Base-by-base conservation (phyloP, 2,329 filamentous ascomycete species). In the Penicillium paneum region DNA sequence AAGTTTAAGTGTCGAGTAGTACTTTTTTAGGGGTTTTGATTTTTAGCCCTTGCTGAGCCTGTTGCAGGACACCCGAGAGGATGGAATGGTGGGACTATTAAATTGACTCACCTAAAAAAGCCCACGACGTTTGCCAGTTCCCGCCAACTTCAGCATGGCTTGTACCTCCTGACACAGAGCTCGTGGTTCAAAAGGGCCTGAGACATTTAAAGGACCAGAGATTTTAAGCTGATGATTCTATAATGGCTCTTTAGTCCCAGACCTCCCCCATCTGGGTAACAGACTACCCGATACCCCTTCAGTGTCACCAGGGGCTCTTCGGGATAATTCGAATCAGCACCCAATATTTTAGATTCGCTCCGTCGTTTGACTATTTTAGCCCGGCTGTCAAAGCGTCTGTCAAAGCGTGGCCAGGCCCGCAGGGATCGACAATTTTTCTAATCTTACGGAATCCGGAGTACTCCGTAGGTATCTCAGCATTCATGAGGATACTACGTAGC, bases 331-430 rank as follows among this genome's bases (percentile, higher is more conserved):
- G 12, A 8, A 47, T 17, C 24, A 5, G 6, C 21, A 17, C 39
- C 1, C 24, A 45, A 38, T 19, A 17, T 17, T 36, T 28, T 39
- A 44, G 39, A 32, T 50, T 40, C 29, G 24, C 39, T 45, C 54
- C 45, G 52, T 54, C 42, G 58, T 61, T 63, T 61, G 57, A 58
- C 49, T 13, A 50, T 31, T 26, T 40, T 43, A 45, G 40, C 42
- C 19, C n/a, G 21, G 49, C 21, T 38, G n/a, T 43, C 49, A 42
- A 53, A 53, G 49, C 54, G 49, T 53, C 21, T 38, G n/a, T 43
- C 49, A 42, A 53, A 53, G 49, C 54, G 43, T 53, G 35, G 41
- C 32, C 19, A 38, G 50, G 7, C 39, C 17, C 15, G 13, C 5
- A 35, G 15, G n/a, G 57, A 56, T 52, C 54, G 21, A 24, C 35